Evolutionary conservation across 2,329 filamentous ascomycete species (phyloP), one percentile per base, ranked within the genome.

Genomic region (Aspergillus sp.): DNA sequence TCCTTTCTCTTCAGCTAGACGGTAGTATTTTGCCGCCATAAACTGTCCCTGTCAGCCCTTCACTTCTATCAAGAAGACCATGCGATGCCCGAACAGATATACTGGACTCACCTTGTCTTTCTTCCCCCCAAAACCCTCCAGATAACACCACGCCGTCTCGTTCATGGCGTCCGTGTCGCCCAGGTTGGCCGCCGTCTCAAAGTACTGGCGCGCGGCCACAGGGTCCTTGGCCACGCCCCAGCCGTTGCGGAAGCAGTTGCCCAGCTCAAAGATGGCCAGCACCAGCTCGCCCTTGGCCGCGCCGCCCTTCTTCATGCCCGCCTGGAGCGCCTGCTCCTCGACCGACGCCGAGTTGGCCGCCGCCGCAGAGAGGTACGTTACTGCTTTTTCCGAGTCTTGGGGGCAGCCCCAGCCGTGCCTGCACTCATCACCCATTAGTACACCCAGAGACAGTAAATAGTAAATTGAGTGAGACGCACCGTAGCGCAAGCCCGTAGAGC

Each of bases 151-250:
- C 32, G 87, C 94, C 49, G 88, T 88, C 73, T 97, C 93, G 69
- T 97, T 96, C 92, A 97, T 96, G 53, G 92, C 94, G 76, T 99
- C 94, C 42, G 89, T 90, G 72, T 99, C 94, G 56, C 94, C 94
- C 60, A 99, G 77, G 71, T 99, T 97, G 55, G 94, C 94, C 23
- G 94, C 94, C 9, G 93, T 97, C 76, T 97, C 93, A 73, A 97
- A 99, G 73, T 97, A 99, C 81, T 96, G 80, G 63, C 81, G 79
- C 46, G 94, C 94, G 44, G 94, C 94, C 48, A 90, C 81, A 32
- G 91, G 83, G 71, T 99, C 94, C 68, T 89, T 89, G 57, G 84
- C 81, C 46, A 96, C 88, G 45, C 94, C 94, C 93, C 93, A 97
- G 50, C 91, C 94, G 71, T 97, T 85, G 56, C 94, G 86, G 78